Percentiles rank a stretch among this genome's conserved stretches.
phyloP scores from a whole-genome alignment of 345 rosid species.

The Eucalyptus viminalis region DNA sequence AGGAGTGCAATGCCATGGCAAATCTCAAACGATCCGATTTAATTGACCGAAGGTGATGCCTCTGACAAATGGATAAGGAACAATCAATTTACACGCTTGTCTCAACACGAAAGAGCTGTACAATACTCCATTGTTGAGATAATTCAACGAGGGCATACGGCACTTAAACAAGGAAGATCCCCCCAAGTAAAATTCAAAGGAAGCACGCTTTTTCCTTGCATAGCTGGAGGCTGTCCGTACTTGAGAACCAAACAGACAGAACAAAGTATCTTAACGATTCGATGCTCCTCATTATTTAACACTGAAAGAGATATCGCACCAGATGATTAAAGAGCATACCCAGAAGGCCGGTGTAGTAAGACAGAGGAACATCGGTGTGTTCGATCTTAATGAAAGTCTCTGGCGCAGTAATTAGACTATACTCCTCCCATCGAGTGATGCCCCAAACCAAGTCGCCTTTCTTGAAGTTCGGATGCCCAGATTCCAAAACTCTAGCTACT shows the following conservation, averaged over 20 bases:
- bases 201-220: neutral
- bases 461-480: neutral
- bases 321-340: neutral
- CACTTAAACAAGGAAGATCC: neutral
- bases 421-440: slow-evolving; percentile 8
- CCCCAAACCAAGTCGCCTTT: slow-evolving; percentile 8
- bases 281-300: neutral
- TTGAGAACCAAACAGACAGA: neutral
- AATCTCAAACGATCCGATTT: neutral
- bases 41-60: neutral
- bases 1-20: neutral
- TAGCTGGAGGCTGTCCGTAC: neutral
- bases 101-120: neutral
- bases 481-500: slow-evolving; percentile 6
- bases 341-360: slow-evolving; percentile 11
- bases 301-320: neutral
- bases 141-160: too few relatives aligned
- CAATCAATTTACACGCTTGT: neutral
- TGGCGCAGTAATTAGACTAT: neutral
- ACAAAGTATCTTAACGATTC: neutral
- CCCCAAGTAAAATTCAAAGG: neutral
- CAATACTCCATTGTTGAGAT: neutral
- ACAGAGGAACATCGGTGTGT: slow-evolving; percentile 4
- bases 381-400: neutral
- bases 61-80: neutral